Base-by-base conservation (phyloP, 2,329 filamentous ascomycete species). In the Fusarium sp. region DNA sequence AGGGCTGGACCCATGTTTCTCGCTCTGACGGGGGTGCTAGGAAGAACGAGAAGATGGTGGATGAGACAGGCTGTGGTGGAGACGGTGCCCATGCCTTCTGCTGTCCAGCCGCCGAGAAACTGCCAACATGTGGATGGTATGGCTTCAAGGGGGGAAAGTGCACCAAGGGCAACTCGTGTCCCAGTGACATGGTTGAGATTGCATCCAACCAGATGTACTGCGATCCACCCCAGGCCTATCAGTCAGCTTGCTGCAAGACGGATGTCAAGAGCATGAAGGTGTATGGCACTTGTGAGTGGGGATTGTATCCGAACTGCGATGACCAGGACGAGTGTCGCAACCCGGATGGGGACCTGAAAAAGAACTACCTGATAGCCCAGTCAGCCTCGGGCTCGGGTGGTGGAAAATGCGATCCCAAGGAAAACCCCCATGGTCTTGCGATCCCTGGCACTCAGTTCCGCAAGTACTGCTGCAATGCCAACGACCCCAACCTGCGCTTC, bases 191-290 rank as follows among this genome's bases (percentile, higher is more conserved):
- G 59, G 31, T 35, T 0, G 67, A 70, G 46, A 70, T 70, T 31
- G 67, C 36, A 12, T 49, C 44, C 22, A 70, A 63, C 55, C 16
- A 55, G 59, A 66, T 60, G 22, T 59, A 64, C 53, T 70, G 67
- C 59, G 22, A 70, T 10, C 44, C 61, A 20, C 29, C 42, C 53
- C 57, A 55, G 27, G 12, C 22, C 31, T 62, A 5, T 11, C 63
- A 70, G 55, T 38, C 59, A 29, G 67, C 67, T 6, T 70, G 67
- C 36, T 70, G 67, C 59, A 63, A 11, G 6, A 64, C 63, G 20
- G 31, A 70, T 6, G 35, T 22, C 22, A 36, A 49, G 35, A 60
- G 59, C 42, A 70, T 63, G 55, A 66, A 61, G 53, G 36, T 70
- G 5, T 70, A 70, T 27, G 22, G 36, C 31, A 56, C 40, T 14